A percentile compares a stretch with the other conserved stretches of the same genome.
These are phyloP conservation scores for Xylaria curta DNA, from an alignment of 495 filamentous ascomycete genomes.

Conservation along the genomic window DNA sequence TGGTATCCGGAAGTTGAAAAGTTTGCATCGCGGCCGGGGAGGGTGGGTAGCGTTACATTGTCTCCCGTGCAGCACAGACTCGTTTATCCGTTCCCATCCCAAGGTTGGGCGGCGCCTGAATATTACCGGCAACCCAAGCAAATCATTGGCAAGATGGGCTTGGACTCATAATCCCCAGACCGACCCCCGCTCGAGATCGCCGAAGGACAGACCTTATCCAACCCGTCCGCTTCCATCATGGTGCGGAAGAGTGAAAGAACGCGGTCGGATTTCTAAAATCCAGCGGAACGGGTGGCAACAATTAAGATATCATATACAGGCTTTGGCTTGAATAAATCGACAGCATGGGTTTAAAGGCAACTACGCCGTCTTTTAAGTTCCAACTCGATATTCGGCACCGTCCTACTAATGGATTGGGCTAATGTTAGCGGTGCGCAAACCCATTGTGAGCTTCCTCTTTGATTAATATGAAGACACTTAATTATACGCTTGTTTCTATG, in stretches of 20 bases:
- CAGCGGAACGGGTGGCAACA: not conserved
- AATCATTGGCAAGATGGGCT: constrained; percentile 10
- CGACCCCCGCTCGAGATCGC: constrained; percentile 5
- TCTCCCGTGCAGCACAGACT: constrained; percentile 6
- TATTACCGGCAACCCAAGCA: constrained; percentile 12
- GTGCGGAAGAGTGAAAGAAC: not conserved
- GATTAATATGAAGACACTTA: not conserved
- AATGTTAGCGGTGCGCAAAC: not conserved
- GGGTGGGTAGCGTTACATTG: constrained; percentile 9
- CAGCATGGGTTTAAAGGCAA: not conserved
- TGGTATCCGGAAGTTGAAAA: not conserved
- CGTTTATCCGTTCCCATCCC: constrained; percentile 11
- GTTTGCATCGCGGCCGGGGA: not conserved
- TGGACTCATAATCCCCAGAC: constrained; percentile 6
- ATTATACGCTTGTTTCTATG: not conserved
- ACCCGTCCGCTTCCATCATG: not conserved
- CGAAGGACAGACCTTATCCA: constrained; percentile 7
- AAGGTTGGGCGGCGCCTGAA: constrained; percentile 5
- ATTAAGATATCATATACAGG: not conserved
- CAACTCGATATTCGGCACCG: not conserved
- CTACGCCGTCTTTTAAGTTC: not conserved
- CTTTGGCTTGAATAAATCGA: not conserved
- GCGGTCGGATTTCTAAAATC: not conserved
- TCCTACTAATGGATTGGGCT: not conserved
- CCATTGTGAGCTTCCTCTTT: not conserved